A percentile compares a stretch with the other conserved stretches of the same genome.
phyloP scores from a whole-genome alignment of 495 filamentous ascomycete genomes.

The Acidomyces sp. region DNA sequence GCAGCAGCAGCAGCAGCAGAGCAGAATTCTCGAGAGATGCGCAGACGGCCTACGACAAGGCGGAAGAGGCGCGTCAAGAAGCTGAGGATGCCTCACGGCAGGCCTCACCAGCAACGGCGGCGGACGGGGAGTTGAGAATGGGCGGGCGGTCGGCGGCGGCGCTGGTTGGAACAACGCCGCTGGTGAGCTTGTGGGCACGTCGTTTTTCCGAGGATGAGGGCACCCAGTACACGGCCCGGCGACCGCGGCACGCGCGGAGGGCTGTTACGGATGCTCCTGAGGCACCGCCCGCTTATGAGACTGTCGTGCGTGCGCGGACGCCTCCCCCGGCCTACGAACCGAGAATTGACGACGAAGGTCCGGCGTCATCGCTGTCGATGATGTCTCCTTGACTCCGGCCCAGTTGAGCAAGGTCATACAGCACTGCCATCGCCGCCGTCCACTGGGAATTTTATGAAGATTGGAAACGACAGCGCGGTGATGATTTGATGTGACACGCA shows the following conservation, averaged over 20 bases:
- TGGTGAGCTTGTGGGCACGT: constrained; percentile 15
- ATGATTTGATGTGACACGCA: too few species aligned
- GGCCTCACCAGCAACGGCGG: constrained; percentile 1
- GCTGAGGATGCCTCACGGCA: constrained; percentile 8
- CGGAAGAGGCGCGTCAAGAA: constrained; percentile 15
- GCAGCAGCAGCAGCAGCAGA: background rate
- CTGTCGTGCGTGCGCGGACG: constrained; percentile 9
- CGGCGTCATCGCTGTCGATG: constrained; percentile 1
- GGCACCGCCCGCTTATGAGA: constrained; percentile 18
- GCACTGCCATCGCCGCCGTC: too few species aligned
- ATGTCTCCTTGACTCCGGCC: too few species aligned
- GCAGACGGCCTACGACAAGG: constrained; percentile 7
- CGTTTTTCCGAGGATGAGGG: constrained; percentile 9
- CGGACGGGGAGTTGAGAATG: background rate
- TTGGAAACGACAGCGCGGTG: too few species aligned
- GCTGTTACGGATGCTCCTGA: constrained; percentile 11
- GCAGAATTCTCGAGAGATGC: constrained; percentile 4
- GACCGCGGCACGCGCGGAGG: constrained; percentile 8
- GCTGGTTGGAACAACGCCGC: constrained; percentile 8
- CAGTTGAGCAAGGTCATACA: too few species aligned
- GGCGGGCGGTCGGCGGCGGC: constrained; percentile 3
- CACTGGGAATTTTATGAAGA: too few species aligned
- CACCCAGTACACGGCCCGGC: background rate
- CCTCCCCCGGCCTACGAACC: constrained; percentile 17
- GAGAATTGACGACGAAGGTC: constrained; percentile 8